A percentile compares a stretch with the other conserved stretches of the same genome.
Evolutionary conservation across 768 basidiomycete genomes (phyloP).

Genomic region (Collybia sordida): DNA sequence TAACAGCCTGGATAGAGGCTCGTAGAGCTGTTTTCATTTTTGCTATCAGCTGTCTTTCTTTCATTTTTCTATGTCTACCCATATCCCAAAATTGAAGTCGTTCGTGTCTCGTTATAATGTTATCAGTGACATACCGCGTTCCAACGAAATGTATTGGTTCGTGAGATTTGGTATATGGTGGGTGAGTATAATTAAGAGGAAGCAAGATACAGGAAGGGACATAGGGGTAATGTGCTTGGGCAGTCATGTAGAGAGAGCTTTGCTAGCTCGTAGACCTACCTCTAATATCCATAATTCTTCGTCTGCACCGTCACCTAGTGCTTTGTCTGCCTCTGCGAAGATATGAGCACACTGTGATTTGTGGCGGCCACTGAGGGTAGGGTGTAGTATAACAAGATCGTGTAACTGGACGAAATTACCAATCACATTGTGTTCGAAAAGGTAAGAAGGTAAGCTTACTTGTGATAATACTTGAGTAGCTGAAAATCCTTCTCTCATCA

Average conservation of each 20-base stretch:
- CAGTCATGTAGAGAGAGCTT: slow-evolving; percentile 39
- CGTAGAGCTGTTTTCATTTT: slow-evolving; percentile 17
- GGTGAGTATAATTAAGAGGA: no score
- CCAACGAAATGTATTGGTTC: no score
- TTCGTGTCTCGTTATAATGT: slow-evolving; percentile 1
- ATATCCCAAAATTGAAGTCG: slow-evolving; percentile 13
- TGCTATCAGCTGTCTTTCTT: slow-evolving; percentile 20
- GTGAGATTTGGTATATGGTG: no score
- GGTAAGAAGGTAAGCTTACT: slow-evolving; percentile 45
- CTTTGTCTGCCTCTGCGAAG: slow-evolving; percentile 96
- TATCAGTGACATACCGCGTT: no score
- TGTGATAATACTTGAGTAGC: slow-evolving; percentile 87
- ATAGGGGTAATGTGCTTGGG: neutral
- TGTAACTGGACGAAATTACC: slow-evolving; percentile 62
- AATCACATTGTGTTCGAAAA: slow-evolving; percentile 1
- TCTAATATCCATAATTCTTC: slow-evolving; percentile 96
- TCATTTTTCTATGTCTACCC: slow-evolving; percentile 9
- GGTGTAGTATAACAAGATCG: slow-evolving; percentile 84
- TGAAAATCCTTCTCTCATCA: slow-evolving; percentile 90
- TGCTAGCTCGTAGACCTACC: slow-evolving; percentile 77
- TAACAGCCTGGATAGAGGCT: slow-evolving; percentile 10
- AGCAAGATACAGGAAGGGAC: no score
- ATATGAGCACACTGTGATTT: slow-evolving; percentile 80
- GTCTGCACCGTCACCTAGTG: slow-evolving; percentile 92
- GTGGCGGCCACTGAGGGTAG: slow-evolving; percentile 73